Percentiles rank a stretch among this genome's conserved stretches.
Conservation (phyloP, 2,329 filamentous ascomycete genomes). For the Fusarium fujikuroi region DNA sequence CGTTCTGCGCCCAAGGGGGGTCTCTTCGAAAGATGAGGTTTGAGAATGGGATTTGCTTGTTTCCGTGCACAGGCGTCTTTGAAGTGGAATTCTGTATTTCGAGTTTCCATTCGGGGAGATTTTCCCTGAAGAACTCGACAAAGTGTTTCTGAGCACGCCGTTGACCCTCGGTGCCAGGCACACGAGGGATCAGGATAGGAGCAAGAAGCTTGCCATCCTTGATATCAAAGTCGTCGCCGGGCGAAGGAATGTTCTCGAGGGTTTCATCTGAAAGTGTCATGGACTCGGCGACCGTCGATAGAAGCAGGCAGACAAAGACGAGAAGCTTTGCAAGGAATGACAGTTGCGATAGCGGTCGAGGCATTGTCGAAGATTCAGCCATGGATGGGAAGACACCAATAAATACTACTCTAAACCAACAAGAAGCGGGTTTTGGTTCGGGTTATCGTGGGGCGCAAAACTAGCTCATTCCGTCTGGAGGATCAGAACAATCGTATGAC, state of each 20-base stretch:
- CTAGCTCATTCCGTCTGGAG: conserved; percentile 37
- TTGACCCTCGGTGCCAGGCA: conserved; percentile 86
- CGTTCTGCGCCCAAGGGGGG: conserved; percentile 80
- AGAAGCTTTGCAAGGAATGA: conserved; percentile 33
- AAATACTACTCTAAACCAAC: conserved; percentile 32
- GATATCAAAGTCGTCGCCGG: conserved; percentile 81
- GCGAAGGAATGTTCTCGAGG: conserved; percentile 76
- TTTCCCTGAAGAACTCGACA: conserved; percentile 78
- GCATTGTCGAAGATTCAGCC: conserved; percentile 33
- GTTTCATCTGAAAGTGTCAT: conserved; percentile 77
- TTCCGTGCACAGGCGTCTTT: conserved; percentile 79
- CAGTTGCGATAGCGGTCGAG: conserved; percentile 26
- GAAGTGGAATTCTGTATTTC: conserved; percentile 91
- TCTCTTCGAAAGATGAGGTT: conserved; percentile 90
- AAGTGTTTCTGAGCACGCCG: conserved; percentile 81
- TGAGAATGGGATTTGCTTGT: conserved; percentile 79
- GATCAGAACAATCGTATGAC: conserved; percentile 10
- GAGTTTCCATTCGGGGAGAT: conserved; percentile 82
- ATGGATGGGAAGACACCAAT: conserved; percentile 27
- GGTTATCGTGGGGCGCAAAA: conserved; percentile 36
- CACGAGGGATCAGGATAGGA: conserved; percentile 87
- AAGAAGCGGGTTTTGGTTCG: conserved; percentile 33
- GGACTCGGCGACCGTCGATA: conserved; percentile 52
- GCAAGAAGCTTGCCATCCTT: conserved; percentile 79
- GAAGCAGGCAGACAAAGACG: conserved; percentile 31